Percentiles rank a stretch among this genome's conserved stretches.
Conservation (phyloP, 2,329 filamentous ascomycete genomes). For the Neofusicoccum parvum region DNA sequence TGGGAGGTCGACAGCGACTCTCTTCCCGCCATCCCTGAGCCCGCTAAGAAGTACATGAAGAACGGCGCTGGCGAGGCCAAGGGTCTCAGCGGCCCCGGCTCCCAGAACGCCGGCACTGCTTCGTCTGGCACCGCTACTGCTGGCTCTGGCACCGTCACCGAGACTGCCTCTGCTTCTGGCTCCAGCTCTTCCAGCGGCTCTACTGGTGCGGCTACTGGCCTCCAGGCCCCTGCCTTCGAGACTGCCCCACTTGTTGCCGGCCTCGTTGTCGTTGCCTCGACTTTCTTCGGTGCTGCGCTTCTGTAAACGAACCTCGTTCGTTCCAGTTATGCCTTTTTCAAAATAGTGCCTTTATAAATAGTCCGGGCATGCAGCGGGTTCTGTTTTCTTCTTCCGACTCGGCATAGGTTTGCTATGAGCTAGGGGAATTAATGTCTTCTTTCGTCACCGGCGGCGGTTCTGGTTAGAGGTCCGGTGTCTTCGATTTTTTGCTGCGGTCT, state of each 20-base stretch:
- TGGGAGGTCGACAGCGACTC: constrained; percentile 57
- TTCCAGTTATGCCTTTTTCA: not conserved
- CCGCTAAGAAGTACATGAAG: constrained; percentile 59
- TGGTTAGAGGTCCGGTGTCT: constrained; percentile 17
- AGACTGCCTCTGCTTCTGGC: constrained; percentile 33
- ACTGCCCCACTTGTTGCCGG: constrained; percentile 56
- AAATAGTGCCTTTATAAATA: constrained; percentile 15
- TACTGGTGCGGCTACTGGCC: constrained; percentile 47
- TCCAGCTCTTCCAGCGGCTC: constrained; percentile 29
- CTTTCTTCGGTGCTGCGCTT: constrained; percentile 56
- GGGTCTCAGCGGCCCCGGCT: constrained; percentile 57
- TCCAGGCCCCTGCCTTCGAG: constrained; percentile 49
- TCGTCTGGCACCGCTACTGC: constrained; percentile 49
- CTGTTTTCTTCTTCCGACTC: constrained; percentile 14
- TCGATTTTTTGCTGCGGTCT: not conserved
- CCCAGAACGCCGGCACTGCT: constrained; percentile 56
- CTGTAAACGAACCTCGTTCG: constrained; percentile 30
- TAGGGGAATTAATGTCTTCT: constrained; percentile 18
- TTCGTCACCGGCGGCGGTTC: not conserved
- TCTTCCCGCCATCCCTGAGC: constrained; percentile 60
- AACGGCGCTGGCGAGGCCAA: constrained; percentile 59
- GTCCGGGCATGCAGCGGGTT: constrained; percentile 17
- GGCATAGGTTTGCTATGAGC: constrained; percentile 19
- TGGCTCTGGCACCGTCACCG: constrained; percentile 52
- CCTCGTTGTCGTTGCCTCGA: constrained; percentile 54